Base-by-base conservation (phyloP, 305 asterid genomes). In the Stenogyne calaminthoides region DNA sequence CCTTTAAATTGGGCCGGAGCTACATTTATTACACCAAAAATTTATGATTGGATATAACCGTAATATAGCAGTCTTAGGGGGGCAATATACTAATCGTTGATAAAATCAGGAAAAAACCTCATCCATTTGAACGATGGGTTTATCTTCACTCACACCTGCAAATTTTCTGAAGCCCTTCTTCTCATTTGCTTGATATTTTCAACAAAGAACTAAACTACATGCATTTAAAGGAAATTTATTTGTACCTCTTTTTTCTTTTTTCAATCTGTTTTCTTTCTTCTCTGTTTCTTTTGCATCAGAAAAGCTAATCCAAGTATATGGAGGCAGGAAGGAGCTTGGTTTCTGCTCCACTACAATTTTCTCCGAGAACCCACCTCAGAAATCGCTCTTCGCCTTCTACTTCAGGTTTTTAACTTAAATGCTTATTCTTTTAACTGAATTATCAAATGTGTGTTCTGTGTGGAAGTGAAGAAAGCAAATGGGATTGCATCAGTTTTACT, bases 251-350 rank as follows among this genome's bases (percentile, higher is more conserved):
- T 15, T 51, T 60, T 18, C 16, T 1, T 49, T 56, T 60, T 25
- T 14, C 56, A 25, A 27, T 16, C 32, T 11, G 2, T 54, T 37
- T 7, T 19, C 27, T 42, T 18, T 61, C 46, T 29, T 10, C 18
- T n/a, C 7, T 10, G 12, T 1, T 9, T 12, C 42, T 42, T 44
- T 69, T 29, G 75, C 36, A 42, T 32, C 47, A 22, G 32, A 32
- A 66, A 42, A 57, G 39, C 66, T 72, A 39, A 52, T 25, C 39
- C 6, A 69, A 18, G 61, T 49, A 20, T 63, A 92, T 91, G 98
- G 96, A 91, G 83, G 90, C 88, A 46, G 91, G 91, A 37, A 82
- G 90, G 72, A 89, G 77, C 80, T 70, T 90, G 69, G 80, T 89
- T 76, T 84, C 97, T 77, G 87, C 96, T 72, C 86, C 96, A 27